These are phyloP conservation scores for Mycena indigotica DNA, from an alignment of 768 basidiomycete species.

Conservation along the genomic window DNA sequence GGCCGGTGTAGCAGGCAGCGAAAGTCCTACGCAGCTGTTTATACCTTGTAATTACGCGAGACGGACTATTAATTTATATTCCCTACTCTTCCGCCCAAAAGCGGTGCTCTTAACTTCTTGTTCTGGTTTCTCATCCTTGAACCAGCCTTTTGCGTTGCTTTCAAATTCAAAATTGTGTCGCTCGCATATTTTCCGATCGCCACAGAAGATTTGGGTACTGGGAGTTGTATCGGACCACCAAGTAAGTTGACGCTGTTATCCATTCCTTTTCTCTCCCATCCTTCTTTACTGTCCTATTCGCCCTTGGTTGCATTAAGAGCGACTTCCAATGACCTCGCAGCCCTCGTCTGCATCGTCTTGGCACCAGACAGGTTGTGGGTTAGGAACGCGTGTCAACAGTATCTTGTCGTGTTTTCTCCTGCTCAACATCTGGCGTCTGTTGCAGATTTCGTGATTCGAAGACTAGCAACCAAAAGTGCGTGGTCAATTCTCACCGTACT, in stretches of 20 bases:
- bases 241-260: neutral
- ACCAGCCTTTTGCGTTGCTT: neutral
- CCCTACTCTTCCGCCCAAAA: too few species aligned
- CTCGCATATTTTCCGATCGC: neutral
- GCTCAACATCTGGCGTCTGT: neutral
- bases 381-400: neutral
- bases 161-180: neutral
- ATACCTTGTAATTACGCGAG: too few species aligned
- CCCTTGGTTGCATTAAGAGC: too few species aligned
- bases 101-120: neutral
- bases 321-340: neutral
- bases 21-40: too few species aligned
- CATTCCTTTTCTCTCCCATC: neutral
- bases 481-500: neutral
- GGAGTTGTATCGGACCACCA: neutral
- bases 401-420: neutral
- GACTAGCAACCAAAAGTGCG: neutral
- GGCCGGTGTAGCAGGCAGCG: conserved; percentile 20
- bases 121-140: neutral
- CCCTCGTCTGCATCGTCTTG: neutral
- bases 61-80: too few species aligned
- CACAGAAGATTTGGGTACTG: neutral
- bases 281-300: neutral
- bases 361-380: neutral
- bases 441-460: neutral